phyloP scores from a whole-genome alignment of 352 stramenopile genomes.

The Globisporangium paroecandrum region DNA sequence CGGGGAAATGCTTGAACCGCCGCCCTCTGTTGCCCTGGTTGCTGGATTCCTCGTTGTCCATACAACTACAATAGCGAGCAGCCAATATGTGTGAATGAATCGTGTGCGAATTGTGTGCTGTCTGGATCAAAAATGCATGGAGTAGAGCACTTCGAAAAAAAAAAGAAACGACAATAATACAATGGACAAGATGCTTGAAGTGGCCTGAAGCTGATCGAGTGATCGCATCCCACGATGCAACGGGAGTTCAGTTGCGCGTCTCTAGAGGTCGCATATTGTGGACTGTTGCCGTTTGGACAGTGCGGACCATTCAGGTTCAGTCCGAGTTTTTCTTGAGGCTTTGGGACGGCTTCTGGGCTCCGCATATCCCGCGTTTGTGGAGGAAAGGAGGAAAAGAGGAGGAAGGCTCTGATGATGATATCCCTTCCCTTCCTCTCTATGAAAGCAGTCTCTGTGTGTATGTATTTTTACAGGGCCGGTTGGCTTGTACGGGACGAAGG shows the following conservation, averaged over 20 bases:
- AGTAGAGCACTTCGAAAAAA: neutral
- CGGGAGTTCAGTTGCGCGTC: neutral
- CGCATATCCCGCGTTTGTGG: neutral
- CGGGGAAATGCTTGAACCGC: neutral
- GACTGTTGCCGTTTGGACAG: neutral
- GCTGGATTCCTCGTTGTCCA: neutral
- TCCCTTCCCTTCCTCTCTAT: neutral
- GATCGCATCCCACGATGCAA: neutral
- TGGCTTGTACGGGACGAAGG: no score
- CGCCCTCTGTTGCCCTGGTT: neutral
- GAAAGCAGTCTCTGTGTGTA: neutral
- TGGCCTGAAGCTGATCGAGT: neutral
- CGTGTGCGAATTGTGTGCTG: neutral
- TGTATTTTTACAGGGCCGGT: no score
- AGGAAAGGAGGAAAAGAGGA: neutral
- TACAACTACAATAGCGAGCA: neutral
- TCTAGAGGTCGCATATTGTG: neutral
- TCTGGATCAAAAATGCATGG: neutral
- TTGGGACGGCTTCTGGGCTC: neutral
- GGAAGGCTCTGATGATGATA: neutral
- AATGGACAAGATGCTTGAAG: neutral
- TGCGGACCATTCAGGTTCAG: neutral
- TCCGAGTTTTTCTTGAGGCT: neutral
- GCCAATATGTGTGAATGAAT: neutral
- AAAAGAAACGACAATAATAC: neutral